Evolutionary conservation across 2,329 filamentous ascomycete species (phyloP), one percentile per base, ranked within the genome.

Genomic region (Monosporascus sp.): DNA sequence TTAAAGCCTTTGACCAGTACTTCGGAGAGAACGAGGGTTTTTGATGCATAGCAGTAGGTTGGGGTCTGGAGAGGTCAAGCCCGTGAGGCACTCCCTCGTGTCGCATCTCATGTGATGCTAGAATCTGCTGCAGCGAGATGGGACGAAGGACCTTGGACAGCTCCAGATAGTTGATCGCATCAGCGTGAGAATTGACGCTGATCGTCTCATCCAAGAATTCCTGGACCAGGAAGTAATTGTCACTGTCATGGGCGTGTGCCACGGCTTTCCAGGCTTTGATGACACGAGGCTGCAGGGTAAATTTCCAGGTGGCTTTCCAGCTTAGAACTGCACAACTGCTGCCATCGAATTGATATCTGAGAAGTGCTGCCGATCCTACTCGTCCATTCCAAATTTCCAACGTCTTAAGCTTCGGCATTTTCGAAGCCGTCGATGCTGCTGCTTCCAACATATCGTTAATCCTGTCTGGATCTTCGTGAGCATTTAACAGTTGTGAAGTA

Each of bases 341-440:
- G 37, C 50, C 45, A 36, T 27, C 36, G 27, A 31, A 31, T 27
- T 41, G 42, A 41, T 48, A 52, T 31, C 50, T 38, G 50, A 52
- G 39, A 52, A 48, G 45, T 22, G 44, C 50, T 48, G 68, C 50
- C 38, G 37, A 52, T 42, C 45, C 45, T 48, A 52, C 50, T 48
- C 36, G 45, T 48, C 64, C 65, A 51, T 67, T 68, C 68, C 68
- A 71, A 20, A 69, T 51, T 46, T 69, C 64, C 61, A 71, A 61
- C 15, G 52, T 65, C 27, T 62, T 50, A 49, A 68, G 61, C 39
- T 49, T 65, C 15, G 64, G 61, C 62, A 71, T 70, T 51, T 58
- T 58, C 18, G 51, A 46, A 24, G 60, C 59, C 39, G 62, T 59
- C n/a, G 52, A 53, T 41, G 59, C 64, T 24, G 65, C 64, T 36